Evolutionary conservation across 163 green algal species (phyloP), one percentile per base, ranked within the genome.

Genomic region (Chloroidium sp.): DNA sequence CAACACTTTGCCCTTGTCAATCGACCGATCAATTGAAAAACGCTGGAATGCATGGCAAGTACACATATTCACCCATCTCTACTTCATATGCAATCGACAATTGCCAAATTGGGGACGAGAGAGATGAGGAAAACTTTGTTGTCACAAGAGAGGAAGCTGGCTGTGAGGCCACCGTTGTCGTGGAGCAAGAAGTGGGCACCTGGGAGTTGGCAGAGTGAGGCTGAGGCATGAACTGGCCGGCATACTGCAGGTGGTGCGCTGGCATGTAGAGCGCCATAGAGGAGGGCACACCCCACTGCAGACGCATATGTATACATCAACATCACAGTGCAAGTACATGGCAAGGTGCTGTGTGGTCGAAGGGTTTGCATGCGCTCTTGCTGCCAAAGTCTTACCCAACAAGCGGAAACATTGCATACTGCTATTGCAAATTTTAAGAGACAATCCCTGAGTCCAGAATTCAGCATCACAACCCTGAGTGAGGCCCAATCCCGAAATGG

Each of bases 231-330:
- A 90, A 86, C 84, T 94, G 89, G 1, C 87, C 89, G 59, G 88
- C 89, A 77, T 92, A 92, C 88, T 94, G 90, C 78, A 93, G 60
- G 61, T 80, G 83, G 2, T 81, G 82, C 0, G 81, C 84, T 14
- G 89, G 86, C 59, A 84, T 75, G 69, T 91, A 92, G 2, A 89
- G 62, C 58, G 86, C 87, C 89, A 92, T 92, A 13, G 86, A 87
- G 0, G 86, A 88, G 8, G 87, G 80, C 10, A 85, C 84, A 13
- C 88, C 85, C 85, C 87, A 92, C 79, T 92, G 88, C 59, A 86
- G 85, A 10, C 8, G 64, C 82, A 36, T 36, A 36, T 36, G 36
- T 36, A 36, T 36, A 36, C 36, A 36, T 36, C 36, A 36, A 36
- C 36, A 36, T 36, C 36, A 36, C 36, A 36, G 36, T 36, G 36